phyloP scores from a whole-genome alignment of 169 alveolate genomes.

The Toxoplasma gondii region DNA sequence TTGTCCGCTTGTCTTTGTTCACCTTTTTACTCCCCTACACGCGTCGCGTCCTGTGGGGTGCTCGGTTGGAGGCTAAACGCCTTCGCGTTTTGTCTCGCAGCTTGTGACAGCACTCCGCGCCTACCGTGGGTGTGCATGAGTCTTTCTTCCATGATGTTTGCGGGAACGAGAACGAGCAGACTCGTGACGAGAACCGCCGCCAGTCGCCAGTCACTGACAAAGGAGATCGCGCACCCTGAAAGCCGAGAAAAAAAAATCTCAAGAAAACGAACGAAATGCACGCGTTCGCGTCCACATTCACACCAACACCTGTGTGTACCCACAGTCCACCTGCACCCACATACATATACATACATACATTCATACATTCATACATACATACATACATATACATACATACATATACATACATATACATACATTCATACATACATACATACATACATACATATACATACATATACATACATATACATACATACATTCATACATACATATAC shows the following conservation, averaged over 20 bases:
- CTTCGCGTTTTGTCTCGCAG: no score
- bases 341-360: background rate
- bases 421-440: no score
- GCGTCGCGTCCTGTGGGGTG: no score
- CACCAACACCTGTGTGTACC: no score
- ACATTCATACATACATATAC: no score
- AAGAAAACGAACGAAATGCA: background rate
- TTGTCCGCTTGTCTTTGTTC: no score
- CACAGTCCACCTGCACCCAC: no score
- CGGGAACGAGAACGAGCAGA: constrained; percentile 42
- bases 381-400: background rate
- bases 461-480: no score
- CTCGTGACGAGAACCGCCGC: constrained; percentile 52
- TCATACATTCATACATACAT: background rate
- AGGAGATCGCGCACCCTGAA: constrained; percentile 52
- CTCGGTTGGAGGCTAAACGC: no score
- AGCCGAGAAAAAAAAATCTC: background rate
- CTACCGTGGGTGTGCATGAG: constrained; percentile 14
- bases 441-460: no score
- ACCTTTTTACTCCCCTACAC: no score
- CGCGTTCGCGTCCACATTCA: background rate
- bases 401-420: background rate
- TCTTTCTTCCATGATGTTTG: constrained; percentile 25
- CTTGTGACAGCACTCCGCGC: background rate
- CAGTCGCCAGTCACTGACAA: constrained; percentile 51